A percentile compares a stretch with the other conserved stretches of the same genome.
phyloP scores from a whole-genome alignment of 352 stramenopile genomes.

The Phytopythium kandeliae region DNA sequence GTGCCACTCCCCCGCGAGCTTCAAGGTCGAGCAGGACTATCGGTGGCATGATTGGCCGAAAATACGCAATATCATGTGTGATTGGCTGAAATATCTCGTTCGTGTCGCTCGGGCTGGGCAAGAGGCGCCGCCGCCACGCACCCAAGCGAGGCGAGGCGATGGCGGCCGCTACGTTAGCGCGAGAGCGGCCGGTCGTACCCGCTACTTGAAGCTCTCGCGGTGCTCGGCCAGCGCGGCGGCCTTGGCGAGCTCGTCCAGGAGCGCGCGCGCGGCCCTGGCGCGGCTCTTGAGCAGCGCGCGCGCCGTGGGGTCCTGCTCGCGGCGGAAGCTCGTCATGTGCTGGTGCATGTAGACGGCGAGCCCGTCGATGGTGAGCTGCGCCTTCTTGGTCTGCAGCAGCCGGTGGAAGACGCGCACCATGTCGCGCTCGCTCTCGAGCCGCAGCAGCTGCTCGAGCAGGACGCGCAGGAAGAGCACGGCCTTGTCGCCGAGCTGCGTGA shows the following conservation, averaged over 20 bases:
- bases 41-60: too few species aligned
- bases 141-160: background rate
- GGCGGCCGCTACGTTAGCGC: too few species aligned
- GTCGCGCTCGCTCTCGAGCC: slow-evolving; percentile 53
- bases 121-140: background rate
- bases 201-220: slow-evolving; percentile 19
- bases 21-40: too few species aligned
- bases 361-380: slow-evolving; percentile 68
- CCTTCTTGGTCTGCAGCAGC: slow-evolving; percentile 75
- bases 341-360: slow-evolving; percentile 80
- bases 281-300: slow-evolving; percentile 51
- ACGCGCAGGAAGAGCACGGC: slow-evolving; percentile 89
- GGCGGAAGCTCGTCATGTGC: slow-evolving; percentile 57
- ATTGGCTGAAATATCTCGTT: too few species aligned
- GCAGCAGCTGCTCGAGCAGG: slow-evolving; percentile 67
- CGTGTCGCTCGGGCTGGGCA: too few species aligned
- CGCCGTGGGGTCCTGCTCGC: slow-evolving; percentile 28
- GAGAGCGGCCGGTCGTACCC: too few species aligned
- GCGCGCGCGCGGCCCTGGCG: slow-evolving; percentile 55
- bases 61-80: too few species aligned
- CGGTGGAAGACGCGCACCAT: slow-evolving; percentile 73
- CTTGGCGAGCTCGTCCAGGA: slow-evolving; percentile 66
- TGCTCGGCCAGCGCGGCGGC: slow-evolving; percentile 38
- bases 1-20: too few species aligned
- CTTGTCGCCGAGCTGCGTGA: slow-evolving; percentile 84